Evolutionary conservation across 2,329 filamentous ascomycete species (phyloP).

Genomic region (Fusarium nygamai): DNA sequence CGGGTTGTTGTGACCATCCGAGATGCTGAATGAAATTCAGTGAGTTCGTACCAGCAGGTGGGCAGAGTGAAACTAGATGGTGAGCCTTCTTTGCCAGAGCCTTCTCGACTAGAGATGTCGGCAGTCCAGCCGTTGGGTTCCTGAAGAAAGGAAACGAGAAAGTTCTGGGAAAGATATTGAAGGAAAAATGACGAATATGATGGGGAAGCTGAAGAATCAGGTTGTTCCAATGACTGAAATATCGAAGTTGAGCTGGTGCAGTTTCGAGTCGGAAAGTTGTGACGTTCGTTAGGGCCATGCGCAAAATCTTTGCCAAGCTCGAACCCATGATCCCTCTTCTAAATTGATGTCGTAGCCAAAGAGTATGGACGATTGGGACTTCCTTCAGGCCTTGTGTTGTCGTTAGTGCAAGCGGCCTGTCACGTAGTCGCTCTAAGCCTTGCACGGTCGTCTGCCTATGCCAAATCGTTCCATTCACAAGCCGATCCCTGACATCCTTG

Average conservation of each 20-base stretch:
- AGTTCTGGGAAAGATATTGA: fast-evolving
- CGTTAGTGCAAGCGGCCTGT: fast-evolving
- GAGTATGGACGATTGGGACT: background rate
- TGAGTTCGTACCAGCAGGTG: fast-evolving
- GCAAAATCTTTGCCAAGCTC: background rate
- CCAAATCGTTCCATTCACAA: background rate
- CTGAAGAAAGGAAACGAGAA: too few species aligned
- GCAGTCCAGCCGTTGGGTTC: too few species aligned
- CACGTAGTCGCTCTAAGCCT: fast-evolving
- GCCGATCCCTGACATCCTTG: background rate
- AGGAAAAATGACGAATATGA: background rate
- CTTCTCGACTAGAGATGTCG: background rate
- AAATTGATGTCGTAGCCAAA: background rate
- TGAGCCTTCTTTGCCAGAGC: background rate
- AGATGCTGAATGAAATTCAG: fast-evolving
- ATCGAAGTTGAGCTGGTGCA: background rate
- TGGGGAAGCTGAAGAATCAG: background rate
- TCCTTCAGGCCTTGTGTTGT: fast-evolving
- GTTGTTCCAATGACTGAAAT: background rate
- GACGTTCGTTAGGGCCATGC: background rate
- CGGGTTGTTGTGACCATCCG: background rate
- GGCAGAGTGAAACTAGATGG: background rate
- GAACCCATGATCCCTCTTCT: fast-evolving
- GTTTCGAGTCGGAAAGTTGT: background rate
- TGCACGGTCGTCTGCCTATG: fast-evolving